phyloP scores from a whole-genome alignment of 139 green algal genomes.

The Marvania coccoides region DNA sequence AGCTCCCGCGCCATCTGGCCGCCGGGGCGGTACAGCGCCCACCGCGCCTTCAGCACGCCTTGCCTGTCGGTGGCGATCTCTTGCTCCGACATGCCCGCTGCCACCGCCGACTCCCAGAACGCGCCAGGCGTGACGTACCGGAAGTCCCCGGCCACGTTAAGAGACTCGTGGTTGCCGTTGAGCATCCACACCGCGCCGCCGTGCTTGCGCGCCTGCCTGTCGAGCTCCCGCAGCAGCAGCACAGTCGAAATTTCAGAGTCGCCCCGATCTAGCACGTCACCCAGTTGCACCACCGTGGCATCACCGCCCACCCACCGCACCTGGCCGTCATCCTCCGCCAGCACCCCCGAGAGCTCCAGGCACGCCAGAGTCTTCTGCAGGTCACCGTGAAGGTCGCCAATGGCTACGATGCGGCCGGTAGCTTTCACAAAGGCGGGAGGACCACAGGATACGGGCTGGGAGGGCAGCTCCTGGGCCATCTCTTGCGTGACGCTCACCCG shows the following conservation, averaged over 20 bases:
- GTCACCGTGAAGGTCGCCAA: slow-evolving; percentile 89
- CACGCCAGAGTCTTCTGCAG: slow-evolving; percentile 65
- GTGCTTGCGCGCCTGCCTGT: slow-evolving; percentile 58
- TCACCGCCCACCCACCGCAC: slow-evolving; percentile 69
- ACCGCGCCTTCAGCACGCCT: slow-evolving; percentile 40
- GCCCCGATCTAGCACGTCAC: slow-evolving; percentile 84
- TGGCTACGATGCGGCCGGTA: slow-evolving; percentile 46
- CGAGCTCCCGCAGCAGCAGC: slow-evolving; percentile 71
- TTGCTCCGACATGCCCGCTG: slow-evolving; percentile 52
- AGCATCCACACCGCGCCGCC: slow-evolving; percentile 86
- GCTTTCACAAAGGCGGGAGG: slow-evolving; percentile 63
- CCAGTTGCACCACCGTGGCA: slow-evolving; percentile 83
- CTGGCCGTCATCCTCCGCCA: slow-evolving; percentile 36
- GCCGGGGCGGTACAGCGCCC: slow-evolving; percentile 71
- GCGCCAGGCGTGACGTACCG: slow-evolving; percentile 80
- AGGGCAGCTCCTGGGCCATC: neutral
- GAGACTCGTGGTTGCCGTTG: slow-evolving; percentile 89
- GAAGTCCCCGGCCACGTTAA: slow-evolving; percentile 85
- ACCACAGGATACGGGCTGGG: neutral
- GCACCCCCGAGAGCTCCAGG: slow-evolving; percentile 63
- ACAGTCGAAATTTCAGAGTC: slow-evolving; percentile 82
- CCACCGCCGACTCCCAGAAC: slow-evolving; percentile 71
- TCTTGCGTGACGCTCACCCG: neutral
- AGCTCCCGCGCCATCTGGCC: slow-evolving; percentile 73
- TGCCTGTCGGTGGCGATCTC: slow-evolving; percentile 40